Evolutionary conservation across 768 basidiomycete genomes (phyloP).

Genomic region (Tulasnella sp.): DNA sequence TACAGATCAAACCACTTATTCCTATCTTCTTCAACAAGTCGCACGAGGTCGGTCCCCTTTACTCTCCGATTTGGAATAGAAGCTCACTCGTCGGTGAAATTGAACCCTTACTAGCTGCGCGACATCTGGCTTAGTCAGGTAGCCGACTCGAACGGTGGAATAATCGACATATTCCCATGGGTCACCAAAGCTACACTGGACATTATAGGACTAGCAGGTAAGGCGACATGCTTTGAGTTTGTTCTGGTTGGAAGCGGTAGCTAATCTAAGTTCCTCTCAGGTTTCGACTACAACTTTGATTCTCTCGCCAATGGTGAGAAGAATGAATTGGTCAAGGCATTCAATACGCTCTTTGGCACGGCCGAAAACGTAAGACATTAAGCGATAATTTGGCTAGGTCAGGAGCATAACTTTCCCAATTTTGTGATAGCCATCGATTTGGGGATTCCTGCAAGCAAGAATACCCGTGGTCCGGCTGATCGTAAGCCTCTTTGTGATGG

Average conservation of each 20-base stretch:
- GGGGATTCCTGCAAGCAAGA: not conserved
- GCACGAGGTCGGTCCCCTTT: conserved; percentile 28
- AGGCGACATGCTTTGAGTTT: not conserved
- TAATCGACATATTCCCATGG: not conserved
- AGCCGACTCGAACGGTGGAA: not conserved
- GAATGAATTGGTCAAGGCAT: conserved; percentile 27
- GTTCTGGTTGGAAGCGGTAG: too few relatives aligned
- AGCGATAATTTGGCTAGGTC: too few relatives aligned
- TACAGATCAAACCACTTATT: conserved; percentile 45
- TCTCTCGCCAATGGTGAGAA: conserved; percentile 22
- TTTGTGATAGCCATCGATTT: too few relatives aligned
- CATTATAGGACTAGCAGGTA: conserved; percentile 21
- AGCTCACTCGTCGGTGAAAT: not conserved
- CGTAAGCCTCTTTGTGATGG: not conserved
- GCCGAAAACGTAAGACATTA: too few relatives aligned
- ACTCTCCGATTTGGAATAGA: not conserved
- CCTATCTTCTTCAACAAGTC: conserved; percentile 46
- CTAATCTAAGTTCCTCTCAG: not conserved
- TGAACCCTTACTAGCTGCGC: not conserved
- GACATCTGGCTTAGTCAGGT: conserved; percentile 1
- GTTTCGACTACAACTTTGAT: conserved; percentile 28
- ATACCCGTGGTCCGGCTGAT: not conserved
- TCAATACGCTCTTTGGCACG: conserved; percentile 24
- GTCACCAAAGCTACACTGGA: conserved; percentile 18
- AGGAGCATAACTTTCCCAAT: too few relatives aligned